Evolutionary conservation across 129 eudicot species (phyloP).

Genomic region (Arctium lappa): DNA sequence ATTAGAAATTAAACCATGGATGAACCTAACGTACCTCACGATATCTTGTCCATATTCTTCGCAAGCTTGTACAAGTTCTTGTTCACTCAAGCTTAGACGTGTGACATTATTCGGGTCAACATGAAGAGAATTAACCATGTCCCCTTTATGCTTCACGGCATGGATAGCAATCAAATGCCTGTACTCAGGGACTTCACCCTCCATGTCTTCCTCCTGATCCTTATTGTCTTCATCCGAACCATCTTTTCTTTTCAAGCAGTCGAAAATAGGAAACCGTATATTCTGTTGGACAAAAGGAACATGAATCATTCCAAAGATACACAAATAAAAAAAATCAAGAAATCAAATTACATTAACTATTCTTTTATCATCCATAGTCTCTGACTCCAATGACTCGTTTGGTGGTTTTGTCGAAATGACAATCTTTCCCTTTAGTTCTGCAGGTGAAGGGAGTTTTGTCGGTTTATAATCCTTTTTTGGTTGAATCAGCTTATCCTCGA

Average conservation of each 20-base stretch:
- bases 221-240: constrained; percentile 30
- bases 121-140: constrained; percentile 21
- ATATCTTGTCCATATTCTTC: constrained; percentile 34
- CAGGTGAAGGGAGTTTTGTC: constrained; percentile 50
- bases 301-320: neutral
- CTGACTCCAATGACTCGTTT: constrained; percentile 35
- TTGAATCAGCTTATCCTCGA: constrained; percentile 36
- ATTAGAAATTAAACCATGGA: neutral
- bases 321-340: constrained; percentile 8
- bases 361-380: constrained; percentile 15
- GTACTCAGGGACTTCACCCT: constrained; percentile 38
- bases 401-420: constrained; percentile 62
- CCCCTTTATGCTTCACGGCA: constrained; percentile 41
- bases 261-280: neutral
- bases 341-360: constrained; percentile 12
- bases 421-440: constrained; percentile 40
- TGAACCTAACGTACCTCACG: constrained; percentile 32
- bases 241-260: constrained; percentile 32
- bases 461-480: constrained; percentile 16
- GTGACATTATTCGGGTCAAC: constrained; percentile 33
- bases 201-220: constrained; percentile 26
- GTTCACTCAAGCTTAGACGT: constrained; percentile 57
- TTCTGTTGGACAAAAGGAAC: constrained; percentile 15
- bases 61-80: constrained; percentile 42
- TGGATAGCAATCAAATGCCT: constrained; percentile 41